Evolutionary conservation across 768 basidiomycete genomes (phyloP).

Genomic region (Tylopilus subfusipes): DNA sequence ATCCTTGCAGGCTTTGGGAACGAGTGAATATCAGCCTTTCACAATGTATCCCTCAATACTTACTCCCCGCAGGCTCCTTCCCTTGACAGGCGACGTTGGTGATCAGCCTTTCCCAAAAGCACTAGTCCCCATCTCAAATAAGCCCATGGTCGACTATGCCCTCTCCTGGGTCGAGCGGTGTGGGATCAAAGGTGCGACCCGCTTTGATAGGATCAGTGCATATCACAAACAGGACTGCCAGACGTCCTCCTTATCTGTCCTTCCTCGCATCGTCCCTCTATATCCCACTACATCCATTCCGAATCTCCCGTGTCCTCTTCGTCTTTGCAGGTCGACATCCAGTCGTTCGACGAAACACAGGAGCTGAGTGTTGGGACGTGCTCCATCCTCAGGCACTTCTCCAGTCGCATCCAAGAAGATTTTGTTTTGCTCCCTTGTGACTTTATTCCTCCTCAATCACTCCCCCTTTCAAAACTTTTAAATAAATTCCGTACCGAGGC

Average conservation of each 20-base stretch:
- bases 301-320: slow-evolving; percentile 60
- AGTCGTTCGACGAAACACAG: slow-evolving; percentile 73
- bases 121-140: slow-evolving; percentile 82
- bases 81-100: slow-evolving; percentile 73
- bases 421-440: slow-evolving; percentile 92
- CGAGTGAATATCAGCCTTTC: slow-evolving; percentile 49
- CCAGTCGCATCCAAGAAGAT: slow-evolving; percentile 72
- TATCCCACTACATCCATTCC: slow-evolving; percentile 84
- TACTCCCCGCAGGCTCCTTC: slow-evolving; percentile 53
- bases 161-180: slow-evolving; percentile 86
- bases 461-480: slow-evolving; percentile 67
- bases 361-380: slow-evolving; percentile 69
- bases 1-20: slow-evolving; percentile 91
- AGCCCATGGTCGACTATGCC: slow-evolving; percentile 79
- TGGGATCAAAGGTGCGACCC: slow-evolving; percentile 67
- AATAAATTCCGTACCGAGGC: slow-evolving; percentile 80
- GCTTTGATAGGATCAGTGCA: not conserved
- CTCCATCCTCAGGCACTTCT: slow-evolving; percentile 72
- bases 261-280: slow-evolving; percentile 62
- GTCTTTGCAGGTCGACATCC: slow-evolving; percentile 69
- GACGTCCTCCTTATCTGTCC: slow-evolving; percentile 90
- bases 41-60: not conserved
- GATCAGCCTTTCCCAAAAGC: slow-evolving; percentile 85
- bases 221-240: slow-evolving; percentile 30
- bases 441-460: slow-evolving; percentile 71